phyloP scores from a whole-genome alignment of 768 basidiomycete species.

The Phaeotremella skinneri region DNA sequence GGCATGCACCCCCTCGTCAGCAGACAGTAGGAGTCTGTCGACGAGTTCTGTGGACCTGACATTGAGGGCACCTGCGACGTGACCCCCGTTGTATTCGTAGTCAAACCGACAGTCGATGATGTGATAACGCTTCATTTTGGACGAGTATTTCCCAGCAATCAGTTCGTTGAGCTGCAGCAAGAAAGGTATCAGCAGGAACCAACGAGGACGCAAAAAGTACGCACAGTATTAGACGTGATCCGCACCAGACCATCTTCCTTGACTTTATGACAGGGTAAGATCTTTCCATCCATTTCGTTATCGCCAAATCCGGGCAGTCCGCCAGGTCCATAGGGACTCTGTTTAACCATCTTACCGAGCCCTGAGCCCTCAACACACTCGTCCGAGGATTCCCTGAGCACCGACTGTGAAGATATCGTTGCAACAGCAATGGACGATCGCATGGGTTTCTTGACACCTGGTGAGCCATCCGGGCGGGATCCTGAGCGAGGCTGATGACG shows the following conservation, averaged over 20 bases:
- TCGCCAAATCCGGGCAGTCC: constrained; percentile 85
- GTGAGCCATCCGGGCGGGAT: constrained; percentile 38
- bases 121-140: constrained; percentile 66
- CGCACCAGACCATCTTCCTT: constrained; percentile 94
- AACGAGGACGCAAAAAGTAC: constrained; percentile 27
- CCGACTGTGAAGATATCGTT: constrained; percentile 8
- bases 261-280: constrained; percentile 88
- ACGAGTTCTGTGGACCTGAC: constrained; percentile 76
- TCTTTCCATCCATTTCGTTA: constrained; percentile 88
- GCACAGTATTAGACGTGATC: constrained; percentile 73
- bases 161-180: constrained; percentile 68
- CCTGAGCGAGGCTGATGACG: constrained; percentile 25
- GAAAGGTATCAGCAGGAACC: constrained; percentile 20
- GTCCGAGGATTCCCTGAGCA: constrained; percentile 17
- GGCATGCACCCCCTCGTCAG: constrained; percentile 39
- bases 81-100: constrained; percentile 92
- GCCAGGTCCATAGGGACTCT: constrained; percentile 47
- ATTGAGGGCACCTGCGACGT: constrained; percentile 87
- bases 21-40: constrained; percentile 70
- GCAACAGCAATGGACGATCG: constrained; percentile 26
- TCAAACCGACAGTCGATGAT: constrained; percentile 97
- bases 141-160: constrained; percentile 69
- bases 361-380: constrained; percentile 14
- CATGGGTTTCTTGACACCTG: constrained; percentile 29
- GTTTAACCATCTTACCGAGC: constrained; percentile 13